Evolutionary conservation across 345 rosid species (phyloP), one percentile per base, ranked within the genome.

Genomic region (Eucalyptus regnans): DNA sequence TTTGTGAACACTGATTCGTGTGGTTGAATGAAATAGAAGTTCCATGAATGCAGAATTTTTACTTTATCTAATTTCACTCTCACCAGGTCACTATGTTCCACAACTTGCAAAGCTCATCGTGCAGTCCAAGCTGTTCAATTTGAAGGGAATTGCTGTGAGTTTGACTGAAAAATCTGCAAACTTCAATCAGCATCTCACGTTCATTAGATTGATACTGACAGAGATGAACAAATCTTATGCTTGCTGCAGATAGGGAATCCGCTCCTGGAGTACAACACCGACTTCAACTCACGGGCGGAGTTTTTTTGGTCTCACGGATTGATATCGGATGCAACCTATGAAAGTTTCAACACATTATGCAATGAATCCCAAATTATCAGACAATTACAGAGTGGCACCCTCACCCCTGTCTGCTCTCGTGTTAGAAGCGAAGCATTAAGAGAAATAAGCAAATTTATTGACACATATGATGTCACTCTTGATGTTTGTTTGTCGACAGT

Each of bases 81-180:
- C 22, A 60, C 44, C 91, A 94, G 95, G 95, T 29, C 96, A 94
- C 86, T 94, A 93, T 88, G 95, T 93, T 62, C 96, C 96, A 43
- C 96, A 94, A 89, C 92, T 94, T 6, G 95, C 94, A 49, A 87
- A 86, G 20, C 93, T 91, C 33, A 58, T 94, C 54, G 88, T 91
- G 51, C 85, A 92, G 56, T 90, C 93, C 88, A 86, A 89, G 89
- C 90, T 90, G 64, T 50, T 89, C 93, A 93, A 92, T 76, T 88
- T 93, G 29, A 92, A 92, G 83, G 96, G 94, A 80, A 89, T 93
- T 29, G 93, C 96, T 60, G 94, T 94, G 87, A 92, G 96, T 84
- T 68, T 12, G 12, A 54, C 29, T 25, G 18, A 17, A 51, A 71
- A 12, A 12, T 79, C 71, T 88, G 37, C 15, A 12, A 18, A 20